Evolutionary conservation across 805 yeast genomes (phyloP).

Genomic region (Starmerella sirachaensis): DNA sequence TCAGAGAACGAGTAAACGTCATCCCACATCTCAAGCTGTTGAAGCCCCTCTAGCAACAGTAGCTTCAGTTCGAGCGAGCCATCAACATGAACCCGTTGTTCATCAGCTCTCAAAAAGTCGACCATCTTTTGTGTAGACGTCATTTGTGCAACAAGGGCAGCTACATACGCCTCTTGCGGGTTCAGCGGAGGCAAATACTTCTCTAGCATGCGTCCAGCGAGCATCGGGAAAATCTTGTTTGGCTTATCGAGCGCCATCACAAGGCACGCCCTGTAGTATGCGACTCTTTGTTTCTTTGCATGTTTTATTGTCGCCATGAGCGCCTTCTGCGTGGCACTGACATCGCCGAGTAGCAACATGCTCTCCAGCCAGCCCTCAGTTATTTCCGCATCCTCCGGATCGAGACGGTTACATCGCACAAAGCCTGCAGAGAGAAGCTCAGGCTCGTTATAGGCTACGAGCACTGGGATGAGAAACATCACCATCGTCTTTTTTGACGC

Average conservation of each 20-base stretch:
- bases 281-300: slow-evolving; percentile 17
- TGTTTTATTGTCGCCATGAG: slow-evolving; percentile 22
- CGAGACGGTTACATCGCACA: slow-evolving; percentile 18
- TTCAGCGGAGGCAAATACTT: slow-evolving; percentile 39
- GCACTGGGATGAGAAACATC: slow-evolving; percentile 25
- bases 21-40: slow-evolving; percentile 34
- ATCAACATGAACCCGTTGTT: slow-evolving; percentile 16
- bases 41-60: slow-evolving; percentile 34
- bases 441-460: slow-evolving; percentile 23
- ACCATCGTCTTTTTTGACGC: slow-evolving; percentile 14
- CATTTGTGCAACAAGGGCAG: slow-evolving; percentile 38
- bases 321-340: slow-evolving; percentile 19
- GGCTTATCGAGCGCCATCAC: slow-evolving; percentile 36
- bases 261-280: slow-evolving; percentile 30
- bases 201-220: slow-evolving; percentile 49
- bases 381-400: slow-evolving; percentile 18
- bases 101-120: slow-evolving; percentile 21
- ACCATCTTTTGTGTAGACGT: slow-evolving; percentile 32
- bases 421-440: slow-evolving; percentile 23
- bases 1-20: slow-evolving; percentile 33
- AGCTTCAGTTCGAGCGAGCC: slow-evolving; percentile 53
- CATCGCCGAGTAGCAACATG: slow-evolving; percentile 16
- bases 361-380: slow-evolving; percentile 21
- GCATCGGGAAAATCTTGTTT: slow-evolving; percentile 44
- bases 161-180: slow-evolving; percentile 58